A percentile compares a stretch with the other conserved stretches of the same genome.
phyloP scores from a whole-genome alignment of 1,139 yeast species.

The Suhomyces wounanorum region DNA sequence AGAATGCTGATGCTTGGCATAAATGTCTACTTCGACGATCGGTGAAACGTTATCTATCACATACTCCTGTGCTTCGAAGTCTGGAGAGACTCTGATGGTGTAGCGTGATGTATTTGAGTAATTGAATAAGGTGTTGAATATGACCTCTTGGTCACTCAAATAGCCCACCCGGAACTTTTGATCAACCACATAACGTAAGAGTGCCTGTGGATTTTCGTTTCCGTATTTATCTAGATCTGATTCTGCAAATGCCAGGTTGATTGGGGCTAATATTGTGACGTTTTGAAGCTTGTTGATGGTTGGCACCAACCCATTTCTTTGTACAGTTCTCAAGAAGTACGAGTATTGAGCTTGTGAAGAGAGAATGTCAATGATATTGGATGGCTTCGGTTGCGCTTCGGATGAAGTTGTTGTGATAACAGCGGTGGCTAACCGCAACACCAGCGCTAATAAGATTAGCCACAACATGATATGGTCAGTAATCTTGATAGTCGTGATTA shows the following conservation, averaged over 20 bases:
- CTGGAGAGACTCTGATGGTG: slow-evolving; percentile 32
- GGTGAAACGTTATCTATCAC: slow-evolving; percentile 52
- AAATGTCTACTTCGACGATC: slow-evolving; percentile 63
- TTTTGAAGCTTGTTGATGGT: slow-evolving; percentile 62
- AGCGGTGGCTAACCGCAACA: slow-evolving; percentile 1
- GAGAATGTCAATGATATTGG: slow-evolving; percentile 73
- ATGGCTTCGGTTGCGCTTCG: slow-evolving; percentile 20
- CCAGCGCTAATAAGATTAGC: slow-evolving; percentile 4
- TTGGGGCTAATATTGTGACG: slow-evolving; percentile 81
- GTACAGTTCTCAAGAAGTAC: slow-evolving; percentile 63
- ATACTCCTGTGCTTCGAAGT: slow-evolving; percentile 31
- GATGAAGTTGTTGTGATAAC: slow-evolving; percentile 16
- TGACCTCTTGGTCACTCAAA: slow-evolving; percentile 28
- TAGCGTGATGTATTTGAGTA: slow-evolving; percentile 21
- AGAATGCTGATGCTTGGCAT: slow-evolving; percentile 70
- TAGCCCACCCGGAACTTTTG: slow-evolving; percentile 40
- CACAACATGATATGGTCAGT: slow-evolving; percentile 6
- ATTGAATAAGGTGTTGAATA: slow-evolving; percentile 35
- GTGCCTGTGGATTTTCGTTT: slow-evolving; percentile 14
- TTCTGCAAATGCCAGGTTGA: slow-evolving; percentile 70
- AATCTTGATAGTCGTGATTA: neutral
- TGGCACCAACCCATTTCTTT: slow-evolving; percentile 69
- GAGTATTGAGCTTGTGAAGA: slow-evolving; percentile 77
- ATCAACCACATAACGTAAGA: slow-evolving; percentile 38
- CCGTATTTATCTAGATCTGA: slow-evolving; percentile 18